Percentiles rank a stretch among this genome's conserved stretches.
Conservation (phyloP, 78 protist genomes). For the Dictyostelium firmibasis region DNA sequence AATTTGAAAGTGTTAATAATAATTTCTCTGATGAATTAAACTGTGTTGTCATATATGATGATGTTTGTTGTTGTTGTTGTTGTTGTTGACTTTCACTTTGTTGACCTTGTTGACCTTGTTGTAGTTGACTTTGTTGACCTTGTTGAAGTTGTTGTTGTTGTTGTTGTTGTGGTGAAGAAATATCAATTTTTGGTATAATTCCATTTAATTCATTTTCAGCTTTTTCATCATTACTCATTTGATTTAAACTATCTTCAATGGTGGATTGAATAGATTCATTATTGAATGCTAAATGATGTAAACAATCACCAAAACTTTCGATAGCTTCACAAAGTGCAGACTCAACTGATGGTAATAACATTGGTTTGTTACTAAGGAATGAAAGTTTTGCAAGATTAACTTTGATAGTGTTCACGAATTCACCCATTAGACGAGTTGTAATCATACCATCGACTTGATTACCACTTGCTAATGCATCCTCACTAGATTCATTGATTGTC, state of each 20-base stretch:
- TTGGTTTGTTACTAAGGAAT: conserved; percentile 18
- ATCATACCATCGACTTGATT: conserved; percentile 68
- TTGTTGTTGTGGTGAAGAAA: not conserved
- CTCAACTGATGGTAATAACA: conserved; percentile 28
- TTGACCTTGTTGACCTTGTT: not conserved
- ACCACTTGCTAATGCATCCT: conserved; percentile 16
- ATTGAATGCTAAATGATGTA: conserved; percentile 39
- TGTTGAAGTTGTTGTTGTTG: not conserved
- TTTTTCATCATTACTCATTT: not conserved
- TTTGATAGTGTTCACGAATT: conserved; percentile 31
- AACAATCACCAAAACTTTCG: conserved; percentile 70
- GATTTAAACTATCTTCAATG: conserved; percentile 4
- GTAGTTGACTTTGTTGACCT: not conserved
- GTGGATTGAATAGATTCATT: not conserved
- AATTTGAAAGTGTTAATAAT: conserved; percentile 44
- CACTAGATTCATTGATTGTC: conserved; percentile 10
- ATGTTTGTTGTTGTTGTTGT: not conserved
- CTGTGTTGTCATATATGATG: not conserved
- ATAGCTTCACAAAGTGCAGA: conserved; percentile 61
- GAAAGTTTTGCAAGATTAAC: not conserved
- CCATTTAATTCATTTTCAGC: not conserved
- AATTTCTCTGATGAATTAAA: conserved; percentile 6
- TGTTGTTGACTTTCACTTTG: not conserved
- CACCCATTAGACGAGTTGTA: conserved; percentile 46
- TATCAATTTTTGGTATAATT: not conserved